A percentile compares a stretch with the other conserved stretches of the same genome.
Conservation (phyloP, 305 asterid genomes). For the Nicotiana rustica region DNA sequence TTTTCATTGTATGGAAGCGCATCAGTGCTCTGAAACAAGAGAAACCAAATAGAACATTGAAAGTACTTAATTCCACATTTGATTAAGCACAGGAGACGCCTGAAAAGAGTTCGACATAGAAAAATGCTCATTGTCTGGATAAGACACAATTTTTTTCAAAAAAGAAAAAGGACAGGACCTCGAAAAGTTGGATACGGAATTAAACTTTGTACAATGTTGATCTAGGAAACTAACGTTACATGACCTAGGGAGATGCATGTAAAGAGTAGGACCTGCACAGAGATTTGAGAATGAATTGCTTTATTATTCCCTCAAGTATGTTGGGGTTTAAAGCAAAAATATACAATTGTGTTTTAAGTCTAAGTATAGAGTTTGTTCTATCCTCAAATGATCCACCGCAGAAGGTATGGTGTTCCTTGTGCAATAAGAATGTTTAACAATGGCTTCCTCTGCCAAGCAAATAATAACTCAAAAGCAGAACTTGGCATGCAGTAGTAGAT, state of each 20-base stretch:
- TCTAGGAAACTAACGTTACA: slow-evolving; percentile 23
- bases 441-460: too few relatives aligned
- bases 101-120: slow-evolving; percentile 14
- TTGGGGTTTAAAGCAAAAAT: too few relatives aligned
- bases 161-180: background rate
- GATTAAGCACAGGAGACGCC: background rate
- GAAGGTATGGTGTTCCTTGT: too few relatives aligned
- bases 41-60: slow-evolving; percentile 34
- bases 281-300: too few relatives aligned
- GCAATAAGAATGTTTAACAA: too few relatives aligned
- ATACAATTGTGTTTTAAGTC: too few relatives aligned
- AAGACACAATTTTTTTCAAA: background rate
- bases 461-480: too few relatives aligned
- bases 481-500: too few relatives aligned
- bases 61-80: background rate
- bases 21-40: slow-evolving; percentile 78
- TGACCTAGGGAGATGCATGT: background rate
- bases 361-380: too few relatives aligned
- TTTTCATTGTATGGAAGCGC: slow-evolving; percentile 98
- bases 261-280: background rate
- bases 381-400: too few relatives aligned
- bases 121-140: slow-evolving; percentile 10
- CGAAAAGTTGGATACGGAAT: background rate
- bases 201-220: background rate
- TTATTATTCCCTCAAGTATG: too few relatives aligned